Evolutionary conservation across 2,329 filamentous ascomycete species (phyloP), one percentile per base, ranked within the genome.

Genomic region (Allantophomopsis cytisporea): DNA sequence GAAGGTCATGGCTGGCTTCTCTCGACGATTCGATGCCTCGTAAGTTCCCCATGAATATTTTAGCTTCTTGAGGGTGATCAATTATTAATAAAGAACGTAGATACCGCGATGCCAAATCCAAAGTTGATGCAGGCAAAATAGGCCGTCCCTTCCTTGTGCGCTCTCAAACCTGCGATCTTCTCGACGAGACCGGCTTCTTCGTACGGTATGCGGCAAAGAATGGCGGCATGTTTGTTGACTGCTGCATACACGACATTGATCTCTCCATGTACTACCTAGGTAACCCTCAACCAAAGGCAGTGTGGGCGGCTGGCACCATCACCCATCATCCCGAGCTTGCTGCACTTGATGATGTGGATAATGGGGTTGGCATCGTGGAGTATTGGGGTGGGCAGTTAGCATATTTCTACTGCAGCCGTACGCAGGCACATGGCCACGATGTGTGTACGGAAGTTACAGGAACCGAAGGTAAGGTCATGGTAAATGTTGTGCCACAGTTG

Each of bases 201-300:
- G 56, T 64, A 21, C 45, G 50, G 2, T 66, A 66, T 41, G 60
- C 61, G 8, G 50, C 50, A 14, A 50, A 49, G 41, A 61, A 55
- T 38, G 61, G 62, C 20, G 62, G 63, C 20, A 60, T 66, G 18
- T 66, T 66, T 43, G 57, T 66, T 18, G 62, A 66, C 46, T 59
- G 55, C 43, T 47, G 52, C 32, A 59, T 66, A 31, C 63, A 66
- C 42, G 62, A 65, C 41, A 63, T 66, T 40, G 63, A 66, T 42
- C 52, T 66, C 1, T 56, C 56, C 1, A 48, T 65, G 1, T 62
- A 52, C 49, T 65, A 60, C 46, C 56, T 66, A 32, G 57, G 57
- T 15, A 47, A 55, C 28, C 45, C 55, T 11, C 47, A 53, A 4
- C 54, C 58, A 14, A 63, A 64, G 45, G 51, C 52, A 10, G 51